Percentiles rank a stretch among this genome's conserved stretches.
Conservation (phyloP, 768 basidiomycete species). For the Filobasidium floriforme region DNA sequence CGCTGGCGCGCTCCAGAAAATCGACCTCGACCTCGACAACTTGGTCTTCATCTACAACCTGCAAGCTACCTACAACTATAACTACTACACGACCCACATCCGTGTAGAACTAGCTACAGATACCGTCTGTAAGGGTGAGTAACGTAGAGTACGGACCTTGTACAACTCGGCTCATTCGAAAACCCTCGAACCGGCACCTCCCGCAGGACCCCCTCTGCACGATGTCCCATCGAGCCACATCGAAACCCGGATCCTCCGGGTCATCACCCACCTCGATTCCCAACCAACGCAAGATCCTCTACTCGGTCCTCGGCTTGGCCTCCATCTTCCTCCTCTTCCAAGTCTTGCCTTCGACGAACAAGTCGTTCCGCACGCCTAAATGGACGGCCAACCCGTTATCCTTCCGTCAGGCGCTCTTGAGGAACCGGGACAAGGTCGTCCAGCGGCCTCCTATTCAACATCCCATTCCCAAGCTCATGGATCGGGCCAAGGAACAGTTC, state of each 20-base stretch:
- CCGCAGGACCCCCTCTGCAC: background rate
- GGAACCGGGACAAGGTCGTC: slow-evolving; percentile 30
- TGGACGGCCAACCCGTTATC: slow-evolving; percentile 38
- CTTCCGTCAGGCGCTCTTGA: slow-evolving; percentile 38
- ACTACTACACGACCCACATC: too few species aligned
- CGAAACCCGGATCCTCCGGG: background rate
- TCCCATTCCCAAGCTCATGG: slow-evolving; percentile 45
- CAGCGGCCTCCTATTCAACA: slow-evolving; percentile 39
- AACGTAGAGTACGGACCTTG: too few species aligned
- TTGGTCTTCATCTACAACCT: too few species aligned
- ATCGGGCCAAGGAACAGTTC: slow-evolving; percentile 35
- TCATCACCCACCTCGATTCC: background rate
- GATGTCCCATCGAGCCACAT: background rate
- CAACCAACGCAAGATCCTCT: slow-evolving; percentile 8
- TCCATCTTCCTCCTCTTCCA: slow-evolving; percentile 32
- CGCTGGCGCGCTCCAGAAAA: too few species aligned
- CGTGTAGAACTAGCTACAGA: too few species aligned
- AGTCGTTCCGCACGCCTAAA: slow-evolving; percentile 31
- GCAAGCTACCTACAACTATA: too few species aligned
- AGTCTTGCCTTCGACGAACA: slow-evolving; percentile 26
- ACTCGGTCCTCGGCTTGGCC: slow-evolving; percentile 23
- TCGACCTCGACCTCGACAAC: too few species aligned
- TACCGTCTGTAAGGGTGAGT: too few species aligned
- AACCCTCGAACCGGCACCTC: background rate
- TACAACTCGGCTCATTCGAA: too few species aligned